Conservation (phyloP, 768 basidiomycete genomes). For the Mycena rebaudengoi region DNA sequence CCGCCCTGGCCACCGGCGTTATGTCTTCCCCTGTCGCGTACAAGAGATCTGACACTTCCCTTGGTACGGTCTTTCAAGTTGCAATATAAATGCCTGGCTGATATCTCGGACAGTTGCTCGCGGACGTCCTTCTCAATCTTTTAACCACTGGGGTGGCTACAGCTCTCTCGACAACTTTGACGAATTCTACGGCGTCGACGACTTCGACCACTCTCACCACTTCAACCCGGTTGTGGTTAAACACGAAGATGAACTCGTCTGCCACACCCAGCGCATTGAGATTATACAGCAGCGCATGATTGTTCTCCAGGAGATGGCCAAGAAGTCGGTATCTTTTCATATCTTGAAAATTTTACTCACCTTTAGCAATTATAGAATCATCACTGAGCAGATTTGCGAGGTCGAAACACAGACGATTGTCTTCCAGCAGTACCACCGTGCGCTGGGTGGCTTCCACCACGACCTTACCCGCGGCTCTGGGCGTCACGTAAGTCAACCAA, state of each 20-base stretch:
- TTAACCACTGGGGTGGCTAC: constrained; percentile 47
- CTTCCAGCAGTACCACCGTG: constrained; percentile 39
- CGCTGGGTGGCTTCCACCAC: constrained; percentile 22
- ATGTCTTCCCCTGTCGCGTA: constrained; percentile 7
- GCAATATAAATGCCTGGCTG: no score
- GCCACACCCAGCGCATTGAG: constrained; percentile 37
- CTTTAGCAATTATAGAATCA: constrained; percentile 42
- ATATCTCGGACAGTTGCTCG: constrained; percentile 23
- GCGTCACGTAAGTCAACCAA: constrained; percentile 20
- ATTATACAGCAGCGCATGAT: constrained; percentile 45
- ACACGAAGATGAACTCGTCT: constrained; percentile 34
- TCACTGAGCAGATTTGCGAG: no score
- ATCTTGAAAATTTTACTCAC: no score
- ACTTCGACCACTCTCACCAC: constrained; percentile 41
- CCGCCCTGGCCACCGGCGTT: constrained; percentile 11
- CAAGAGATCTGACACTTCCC: neutral
- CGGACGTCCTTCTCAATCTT: constrained; percentile 27
- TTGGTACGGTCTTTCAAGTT: no score
- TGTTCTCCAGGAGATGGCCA: no score
- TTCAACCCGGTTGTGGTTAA: constrained; percentile 36
- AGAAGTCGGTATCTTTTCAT: no score
- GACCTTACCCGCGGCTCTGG: constrained; percentile 42
- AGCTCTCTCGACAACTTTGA: constrained; percentile 43
- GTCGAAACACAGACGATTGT: constrained; percentile 47
- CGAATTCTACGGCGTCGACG: constrained; percentile 47